Evolutionary conservation across 306 rosid genomes (phyloP).

Genomic region (Fragaria ananassa): DNA sequence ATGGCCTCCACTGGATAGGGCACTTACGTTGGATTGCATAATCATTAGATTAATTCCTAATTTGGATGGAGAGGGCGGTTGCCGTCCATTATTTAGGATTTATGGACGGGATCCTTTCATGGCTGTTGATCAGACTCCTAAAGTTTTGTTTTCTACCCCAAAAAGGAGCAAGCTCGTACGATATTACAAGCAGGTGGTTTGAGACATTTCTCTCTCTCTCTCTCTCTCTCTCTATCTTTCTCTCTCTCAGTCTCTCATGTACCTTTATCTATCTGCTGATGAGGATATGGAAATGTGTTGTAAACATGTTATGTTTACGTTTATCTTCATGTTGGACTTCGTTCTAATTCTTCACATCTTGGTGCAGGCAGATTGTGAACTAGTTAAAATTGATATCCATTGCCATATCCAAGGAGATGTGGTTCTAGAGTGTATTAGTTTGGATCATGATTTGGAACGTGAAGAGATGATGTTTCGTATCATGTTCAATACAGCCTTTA

Average conservation of each 20-base stretch:
- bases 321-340: constrained; percentile 19
- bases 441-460: constrained; percentile 73
- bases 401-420: constrained; percentile 97
- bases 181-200: constrained; percentile 77
- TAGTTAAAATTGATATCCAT: constrained; percentile 87
- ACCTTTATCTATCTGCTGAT: background rate
- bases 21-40: constrained; percentile 80
- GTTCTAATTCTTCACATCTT: constrained; percentile 21
- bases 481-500: constrained; percentile 97
- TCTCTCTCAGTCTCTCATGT: constrained; percentile 1
- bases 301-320: constrained; percentile 23
- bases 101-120: constrained; percentile 93
- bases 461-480: constrained; percentile 93
- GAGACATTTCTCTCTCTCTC: constrained; percentile 13
- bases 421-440: constrained; percentile 86
- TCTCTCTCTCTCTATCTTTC: constrained; percentile 34
- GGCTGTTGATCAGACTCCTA: constrained; percentile 77
- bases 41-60: constrained; percentile 77
- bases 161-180: constrained; percentile 81
- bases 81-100: constrained; percentile 91
- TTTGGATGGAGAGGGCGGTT: constrained; percentile 81
- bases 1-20: constrained; percentile 97
- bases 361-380: constrained; percentile 76
- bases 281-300: background rate
- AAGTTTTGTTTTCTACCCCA: constrained; percentile 89